Conservation (phyloP, 768 basidiomycete genomes). For the Thelephora ganbajun region DNA sequence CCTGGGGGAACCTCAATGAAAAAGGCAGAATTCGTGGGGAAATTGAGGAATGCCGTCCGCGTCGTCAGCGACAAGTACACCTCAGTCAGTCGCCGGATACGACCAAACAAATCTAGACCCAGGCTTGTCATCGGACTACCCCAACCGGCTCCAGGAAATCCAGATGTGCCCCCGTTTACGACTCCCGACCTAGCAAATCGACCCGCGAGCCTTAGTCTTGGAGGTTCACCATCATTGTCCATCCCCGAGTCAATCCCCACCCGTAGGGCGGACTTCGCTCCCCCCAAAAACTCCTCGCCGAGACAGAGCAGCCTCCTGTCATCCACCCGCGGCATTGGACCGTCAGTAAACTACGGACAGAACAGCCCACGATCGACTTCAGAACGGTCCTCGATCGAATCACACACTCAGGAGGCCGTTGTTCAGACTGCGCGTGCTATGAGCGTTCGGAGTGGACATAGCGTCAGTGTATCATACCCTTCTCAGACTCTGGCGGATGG, state of each 20-base stretch:
- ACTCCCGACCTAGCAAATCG: conserved; percentile 27
- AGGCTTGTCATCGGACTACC: conserved; percentile 22
- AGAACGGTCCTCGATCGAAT: conserved; percentile 17
- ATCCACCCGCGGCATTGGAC: conserved; percentile 8
- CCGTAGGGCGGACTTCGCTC: conserved; percentile 54
- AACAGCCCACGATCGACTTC: conserved; percentile 19
- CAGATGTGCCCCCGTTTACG: conserved; percentile 5
- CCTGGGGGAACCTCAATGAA: conserved; percentile 32
- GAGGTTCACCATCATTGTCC: conserved; percentile 49
- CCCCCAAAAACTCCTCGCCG: conserved; percentile 21
- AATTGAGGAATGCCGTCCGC: conserved; percentile 47
- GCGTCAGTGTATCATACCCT: conserved; percentile 22
- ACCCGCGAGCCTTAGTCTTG: conserved; percentile 28
- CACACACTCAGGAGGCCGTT: conserved; percentile 30
- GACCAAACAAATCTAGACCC: conserved; percentile 47
- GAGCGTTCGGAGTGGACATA: conserved; percentile 36
- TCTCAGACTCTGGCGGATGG: conserved; percentile 13
- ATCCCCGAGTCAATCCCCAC: conserved; percentile 55
- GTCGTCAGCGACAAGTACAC: conserved; percentile 52
- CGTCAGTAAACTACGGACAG: conserved; percentile 13
- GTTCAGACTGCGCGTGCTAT: conserved; percentile 37
- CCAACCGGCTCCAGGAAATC: conserved; percentile 4
- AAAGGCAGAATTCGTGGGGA: conserved; percentile 56
- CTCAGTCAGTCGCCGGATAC: conserved; percentile 12
- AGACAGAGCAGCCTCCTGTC: conserved; percentile 7